Evolutionary conservation across 371 early-diverging fungal species (phyloP), one percentile per base, ranked within the genome.

Genomic region (Cokeromyces recurvatus): DNA sequence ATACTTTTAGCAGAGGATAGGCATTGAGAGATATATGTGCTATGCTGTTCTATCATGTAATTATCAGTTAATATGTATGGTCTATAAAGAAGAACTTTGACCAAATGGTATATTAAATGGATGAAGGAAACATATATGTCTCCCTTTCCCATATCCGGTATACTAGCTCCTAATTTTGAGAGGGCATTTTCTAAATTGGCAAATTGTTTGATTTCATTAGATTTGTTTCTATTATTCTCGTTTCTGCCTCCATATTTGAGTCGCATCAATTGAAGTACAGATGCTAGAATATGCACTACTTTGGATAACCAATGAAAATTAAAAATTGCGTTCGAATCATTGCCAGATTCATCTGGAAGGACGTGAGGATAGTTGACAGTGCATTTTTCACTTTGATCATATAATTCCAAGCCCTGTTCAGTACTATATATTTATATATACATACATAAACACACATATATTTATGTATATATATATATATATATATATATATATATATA

Each of bases 251-350:
- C 29, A 29, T 57, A 60, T 20, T 56, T 59, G 22, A 35, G 42
- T n/a, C 68, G 62, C 45, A 57, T 57, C 45, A 63, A 68, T 29
- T 52, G 44, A 32, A 72, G 40, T 7, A 72, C 57, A 48, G 43
- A 38, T 5, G 57, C 66, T 24, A 65, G 68, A 6, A 53, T 35
- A 34, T 64, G 63, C 44, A 64, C 56, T 24, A 63, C 49, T 51
- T 62, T 65, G 23, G 57, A 53, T 39, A 64, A 42, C 64, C 64
- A 65, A 46, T 63, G 53, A 42, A 72, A 72, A 49, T 64, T 27
- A 8, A 55, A 35, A 16, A 58, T 34, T 10, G 32, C 35, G 37
- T 39, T 38, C n/a, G 36, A 14, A 39, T 62, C 62, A 19, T 32
- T 25, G 10, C 24, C 37, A 17, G 49, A 40, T 52, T 62, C 62